Evolutionary conservation across 2,329 filamentous ascomycete genomes (phyloP).

Genomic region (Biscogniauxia marginata): DNA sequence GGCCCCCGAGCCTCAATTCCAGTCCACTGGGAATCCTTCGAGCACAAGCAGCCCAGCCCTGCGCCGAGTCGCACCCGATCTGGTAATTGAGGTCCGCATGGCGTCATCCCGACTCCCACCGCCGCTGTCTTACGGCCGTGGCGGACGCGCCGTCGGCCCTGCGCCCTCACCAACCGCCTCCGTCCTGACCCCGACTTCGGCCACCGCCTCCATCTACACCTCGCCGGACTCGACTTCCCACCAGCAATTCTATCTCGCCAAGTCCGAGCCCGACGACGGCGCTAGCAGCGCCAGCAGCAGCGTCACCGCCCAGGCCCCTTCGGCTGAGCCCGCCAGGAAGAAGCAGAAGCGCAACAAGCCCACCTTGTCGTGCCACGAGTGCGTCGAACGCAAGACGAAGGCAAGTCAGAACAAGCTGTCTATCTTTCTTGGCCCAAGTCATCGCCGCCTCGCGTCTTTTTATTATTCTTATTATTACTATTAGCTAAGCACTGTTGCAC

Average conservation of each 20-base stretch:
- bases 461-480: not conserved
- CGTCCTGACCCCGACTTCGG: conserved; percentile 29
- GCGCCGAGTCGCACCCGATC: conserved; percentile 4
- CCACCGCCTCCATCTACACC: conserved; percentile 26
- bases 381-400: conserved; percentile 81
- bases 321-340: conserved; percentile 52
- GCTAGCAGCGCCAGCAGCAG: conserved; percentile 26
- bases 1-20: conserved; percentile 23
- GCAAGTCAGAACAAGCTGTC: conserved; percentile 42
- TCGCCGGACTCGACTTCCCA: conserved; percentile 26
- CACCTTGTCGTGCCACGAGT: conserved; percentile 75
- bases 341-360: conserved; percentile 86
- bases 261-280: conserved; percentile 32
- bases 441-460: conserved; percentile 1
- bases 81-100: conserved; percentile 18
- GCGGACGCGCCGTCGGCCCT: conserved; percentile 18
- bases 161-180: conserved; percentile 23
- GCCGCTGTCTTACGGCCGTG: conserved; percentile 29
- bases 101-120: conserved; percentile 30
- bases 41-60: conserved; percentile 6
- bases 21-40: conserved; percentile 13
- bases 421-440: not conserved
- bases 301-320: conserved; percentile 20
- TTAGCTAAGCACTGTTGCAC: conserved; percentile 8
- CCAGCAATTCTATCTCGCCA: conserved; percentile 25